Base-by-base conservation (phyloP, 164 flowering plant species). In the Echeveria elegans region DNA sequence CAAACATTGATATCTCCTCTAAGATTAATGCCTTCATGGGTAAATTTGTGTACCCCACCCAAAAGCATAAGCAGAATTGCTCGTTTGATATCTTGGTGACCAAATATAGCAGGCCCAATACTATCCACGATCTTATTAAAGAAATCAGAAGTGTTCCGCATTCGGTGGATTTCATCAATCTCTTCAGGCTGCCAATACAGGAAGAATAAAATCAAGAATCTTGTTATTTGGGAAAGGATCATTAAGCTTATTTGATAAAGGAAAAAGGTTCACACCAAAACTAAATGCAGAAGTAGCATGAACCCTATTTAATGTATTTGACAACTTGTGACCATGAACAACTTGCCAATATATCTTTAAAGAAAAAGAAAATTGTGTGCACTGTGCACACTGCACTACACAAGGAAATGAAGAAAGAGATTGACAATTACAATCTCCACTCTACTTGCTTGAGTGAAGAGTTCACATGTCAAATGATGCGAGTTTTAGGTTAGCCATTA, bases 1-100 rank as follows among this genome's bases (percentile, higher is more conserved):
- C 97, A 91, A 37, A 91, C 97, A 79, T 94, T 94, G 70, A 94
- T 88, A 74, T 94, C 99, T 23, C 99, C 97, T 77, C 99, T 85
- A 65, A 94, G 77, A 72, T 88, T 89, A 74, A 94, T 94, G 77
- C 98, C 97, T 84, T 94, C 98, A 74, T 89, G 95, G 63, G 98
- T 94, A 56, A 73, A 62, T 81, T 94, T 94, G 82, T 94, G 99
- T 45, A 94, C 95, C 40, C 99, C 99, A 66, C 99, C 90, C 71
- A 89, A 47, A 43, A 94, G 87, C 99, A 94, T 94, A 37, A 94
- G 90, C 68, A 94, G 78, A 71, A 94, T 82, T 23, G 99, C 99
- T 71, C 96, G 85, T 74, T 94, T 94, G 65, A 91, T 91, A 70
- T 94, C 99, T 79, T 88, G 90, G 72, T 94, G 99, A 69, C 99